These are phyloP conservation scores for Globisporangium megalacanthum DNA, from an alignment of 352 stramenopile species.

Conservation along the genomic window DNA sequence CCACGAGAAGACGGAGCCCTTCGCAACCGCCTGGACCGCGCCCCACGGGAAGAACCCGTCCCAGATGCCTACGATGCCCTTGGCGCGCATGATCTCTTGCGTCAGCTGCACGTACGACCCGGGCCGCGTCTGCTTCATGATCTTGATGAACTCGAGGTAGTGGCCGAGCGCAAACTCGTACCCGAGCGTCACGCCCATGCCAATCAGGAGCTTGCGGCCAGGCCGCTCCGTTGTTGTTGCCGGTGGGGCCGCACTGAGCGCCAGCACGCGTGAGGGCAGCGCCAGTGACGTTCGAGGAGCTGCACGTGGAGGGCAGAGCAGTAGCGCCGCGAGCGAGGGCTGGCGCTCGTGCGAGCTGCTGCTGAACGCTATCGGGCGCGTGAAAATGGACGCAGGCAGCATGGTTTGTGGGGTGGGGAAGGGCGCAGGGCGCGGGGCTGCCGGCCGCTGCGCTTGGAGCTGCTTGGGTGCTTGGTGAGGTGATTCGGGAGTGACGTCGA, in stretches of 20 bases:
- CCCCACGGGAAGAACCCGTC: conserved; percentile 94
- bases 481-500: too few relatives aligned
- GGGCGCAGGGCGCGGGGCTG: too few relatives aligned
- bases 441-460: too few relatives aligned
- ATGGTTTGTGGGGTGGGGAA: background rate
- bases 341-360: background rate
- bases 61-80: conserved; percentile 88
- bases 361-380: too few relatives aligned
- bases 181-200: conserved; percentile 73
- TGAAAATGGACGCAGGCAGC: conserved; percentile 12
- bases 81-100: conserved; percentile 80
- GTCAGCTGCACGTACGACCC: conserved; percentile 76
- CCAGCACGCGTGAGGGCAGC: conserved; percentile 5
- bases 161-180: conserved; percentile 89
- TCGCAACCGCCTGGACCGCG: conserved; percentile 83
- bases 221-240: conserved; percentile 33
- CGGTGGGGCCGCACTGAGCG: conserved; percentile 18
- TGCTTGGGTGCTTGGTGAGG: too few relatives aligned
- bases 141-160: conserved; percentile 93
- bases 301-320: background rate
- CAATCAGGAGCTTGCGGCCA: conserved; percentile 78
- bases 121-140: conserved; percentile 89
- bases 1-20: conserved; percentile 90
- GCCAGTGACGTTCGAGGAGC: too few relatives aligned
- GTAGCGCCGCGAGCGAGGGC: background rate